A percentile compares a stretch with the other conserved stretches of the same genome.
These are phyloP conservation scores for Fusarium miscanthi DNA, from an alignment of 2,329 filamentous ascomycete species.

Conservation along the genomic window DNA sequence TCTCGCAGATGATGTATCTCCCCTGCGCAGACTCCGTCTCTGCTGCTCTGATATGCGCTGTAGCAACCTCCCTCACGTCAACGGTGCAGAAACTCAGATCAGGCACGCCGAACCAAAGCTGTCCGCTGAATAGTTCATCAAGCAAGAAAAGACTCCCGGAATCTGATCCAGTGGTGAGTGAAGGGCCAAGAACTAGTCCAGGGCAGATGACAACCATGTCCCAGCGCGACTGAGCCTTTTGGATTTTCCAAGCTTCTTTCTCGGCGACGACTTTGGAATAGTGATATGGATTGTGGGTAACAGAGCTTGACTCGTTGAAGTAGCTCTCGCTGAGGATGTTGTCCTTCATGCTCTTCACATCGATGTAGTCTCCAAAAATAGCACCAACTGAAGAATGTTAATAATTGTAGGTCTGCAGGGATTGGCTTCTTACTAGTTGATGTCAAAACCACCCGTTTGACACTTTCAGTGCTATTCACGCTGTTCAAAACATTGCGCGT, in stretches of 20 bases:
- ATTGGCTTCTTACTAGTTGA: not conserved
- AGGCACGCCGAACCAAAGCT: not conserved
- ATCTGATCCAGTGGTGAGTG: not conserved
- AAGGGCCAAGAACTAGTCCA: not conserved
- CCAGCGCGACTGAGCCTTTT: not conserved
- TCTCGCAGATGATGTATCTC: not conserved
- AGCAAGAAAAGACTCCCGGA: not conserved
- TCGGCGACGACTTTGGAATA: constrained; percentile 1
- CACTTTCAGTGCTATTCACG: not conserved
- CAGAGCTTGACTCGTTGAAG: not conserved
- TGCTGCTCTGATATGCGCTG: not conserved
- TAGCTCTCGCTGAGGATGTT: not conserved
- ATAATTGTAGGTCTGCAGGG: rapidly evolving
- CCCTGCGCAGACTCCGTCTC: not conserved
- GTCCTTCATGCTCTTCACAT: not conserved
- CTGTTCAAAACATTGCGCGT: not conserved
- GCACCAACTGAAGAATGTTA: not conserved
- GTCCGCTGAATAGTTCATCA: not conserved
- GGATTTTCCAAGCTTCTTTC: not conserved
- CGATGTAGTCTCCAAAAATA: not conserved
- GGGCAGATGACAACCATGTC: not conserved
- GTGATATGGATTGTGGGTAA: constrained; percentile 2
- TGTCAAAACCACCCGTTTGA: not conserved
- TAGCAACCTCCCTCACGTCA: not conserved
- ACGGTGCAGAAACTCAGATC: not conserved